Evolutionary conservation across 352 stramenopile species (phyloP).

Genomic region (Globisporangium takayamanum): DNA sequence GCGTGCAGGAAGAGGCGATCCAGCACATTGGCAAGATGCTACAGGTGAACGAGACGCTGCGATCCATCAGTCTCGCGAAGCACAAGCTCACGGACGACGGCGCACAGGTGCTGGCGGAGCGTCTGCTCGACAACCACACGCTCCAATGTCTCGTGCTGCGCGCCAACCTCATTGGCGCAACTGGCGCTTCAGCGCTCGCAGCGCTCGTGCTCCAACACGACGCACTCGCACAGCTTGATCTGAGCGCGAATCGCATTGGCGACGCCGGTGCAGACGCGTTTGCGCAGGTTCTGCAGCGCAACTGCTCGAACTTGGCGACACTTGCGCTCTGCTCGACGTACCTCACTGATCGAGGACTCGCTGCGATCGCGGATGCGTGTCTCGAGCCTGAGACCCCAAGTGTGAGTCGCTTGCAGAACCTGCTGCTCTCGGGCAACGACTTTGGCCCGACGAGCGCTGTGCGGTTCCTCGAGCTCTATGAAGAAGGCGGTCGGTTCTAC

Average conservation of each 20-base stretch:
- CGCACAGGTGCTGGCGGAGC: constrained; percentile 63
- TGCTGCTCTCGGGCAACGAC: constrained; percentile 69
- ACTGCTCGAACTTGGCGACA: constrained; percentile 29
- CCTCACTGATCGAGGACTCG: constrained; percentile 46
- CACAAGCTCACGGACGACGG: constrained; percentile 66
- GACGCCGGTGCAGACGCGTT: constrained; percentile 49
- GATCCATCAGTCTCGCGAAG: constrained; percentile 53
- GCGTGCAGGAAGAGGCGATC: constrained; percentile 39
- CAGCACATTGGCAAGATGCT: constrained; percentile 75
- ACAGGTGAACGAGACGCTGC: constrained; percentile 59
- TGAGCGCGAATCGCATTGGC: constrained; percentile 61
- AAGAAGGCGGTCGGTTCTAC: constrained; percentile 23
- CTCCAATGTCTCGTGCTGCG: constrained; percentile 51
- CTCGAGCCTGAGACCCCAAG: constrained; percentile 24
- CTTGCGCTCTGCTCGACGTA: constrained; percentile 55
- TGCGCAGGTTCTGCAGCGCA: constrained; percentile 40
- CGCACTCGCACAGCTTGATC: constrained; percentile 43
- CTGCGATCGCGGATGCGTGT: constrained; percentile 31
- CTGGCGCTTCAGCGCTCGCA: constrained; percentile 43
- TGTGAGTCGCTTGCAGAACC: constrained; percentile 22
- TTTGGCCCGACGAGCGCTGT: constrained; percentile 34
- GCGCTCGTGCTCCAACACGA: constrained; percentile 46
- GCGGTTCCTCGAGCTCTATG: constrained; percentile 37
- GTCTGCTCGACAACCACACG: constrained; percentile 56
- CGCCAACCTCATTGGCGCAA: constrained; percentile 62